These are phyloP conservation scores for Hygrophorus pudorinus DNA, from an alignment of 768 basidiomycete genomes.

Conservation along the genomic window DNA sequence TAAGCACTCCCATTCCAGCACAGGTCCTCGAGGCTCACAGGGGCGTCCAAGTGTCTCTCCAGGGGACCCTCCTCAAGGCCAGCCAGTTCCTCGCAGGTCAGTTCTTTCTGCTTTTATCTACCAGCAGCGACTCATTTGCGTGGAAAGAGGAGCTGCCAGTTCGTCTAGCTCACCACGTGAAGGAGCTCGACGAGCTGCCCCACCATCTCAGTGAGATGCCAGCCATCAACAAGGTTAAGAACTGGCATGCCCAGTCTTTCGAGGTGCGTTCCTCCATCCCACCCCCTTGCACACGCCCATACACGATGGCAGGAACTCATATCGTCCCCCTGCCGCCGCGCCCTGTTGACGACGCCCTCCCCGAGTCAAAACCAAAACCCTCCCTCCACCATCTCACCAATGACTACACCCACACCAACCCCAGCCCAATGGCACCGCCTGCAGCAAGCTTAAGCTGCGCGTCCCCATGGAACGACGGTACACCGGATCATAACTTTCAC, in stretches of 20 bases:
- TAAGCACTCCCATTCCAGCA: constrained; percentile 24
- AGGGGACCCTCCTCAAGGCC: constrained; percentile 89
- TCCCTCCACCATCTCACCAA: constrained; percentile 39
- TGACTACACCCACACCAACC: constrained; percentile 13
- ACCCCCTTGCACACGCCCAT: too few species aligned
- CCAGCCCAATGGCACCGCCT: constrained; percentile 24
- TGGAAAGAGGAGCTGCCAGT: constrained; percentile 86
- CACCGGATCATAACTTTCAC: too few species aligned
- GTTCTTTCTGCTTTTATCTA: constrained; percentile 3
- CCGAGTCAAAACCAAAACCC: constrained; percentile 75
- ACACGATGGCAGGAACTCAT: constrained; percentile 97
- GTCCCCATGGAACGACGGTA: too few species aligned
- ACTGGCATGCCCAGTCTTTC: too few species aligned
- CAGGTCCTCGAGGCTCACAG: not conserved
- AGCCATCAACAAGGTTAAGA: constrained; percentile 87
- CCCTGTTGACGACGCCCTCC: constrained; percentile 40
- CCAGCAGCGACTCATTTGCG: not conserved
- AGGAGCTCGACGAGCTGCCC: constrained; percentile 90
- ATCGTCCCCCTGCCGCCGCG: constrained; percentile 65
- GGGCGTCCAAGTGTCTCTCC: constrained; percentile 61
- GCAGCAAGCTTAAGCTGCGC: constrained; percentile 52
- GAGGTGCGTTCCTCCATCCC: too few species aligned
- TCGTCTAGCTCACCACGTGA: constrained; percentile 89
- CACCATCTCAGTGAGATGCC: constrained; percentile 88
- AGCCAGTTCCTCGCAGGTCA: constrained; percentile 79